These are phyloP conservation scores for Coemansia interrupta DNA, from an alignment of 192 early-diverging fungal genomes.

Conservation along the genomic window DNA sequence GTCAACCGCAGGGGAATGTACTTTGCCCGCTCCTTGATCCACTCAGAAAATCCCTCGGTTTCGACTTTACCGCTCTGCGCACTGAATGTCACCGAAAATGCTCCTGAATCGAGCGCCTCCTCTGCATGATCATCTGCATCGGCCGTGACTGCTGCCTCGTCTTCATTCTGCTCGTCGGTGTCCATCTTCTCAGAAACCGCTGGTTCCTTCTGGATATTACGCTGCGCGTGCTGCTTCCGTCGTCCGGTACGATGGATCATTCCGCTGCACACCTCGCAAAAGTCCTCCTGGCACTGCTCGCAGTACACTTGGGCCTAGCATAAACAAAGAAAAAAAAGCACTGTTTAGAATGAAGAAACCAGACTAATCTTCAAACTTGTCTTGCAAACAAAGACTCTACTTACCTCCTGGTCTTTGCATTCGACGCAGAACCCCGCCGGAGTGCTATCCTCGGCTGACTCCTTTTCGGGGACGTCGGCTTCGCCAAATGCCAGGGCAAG, in stretches of 20 bases:
- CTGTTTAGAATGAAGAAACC: not conserved
- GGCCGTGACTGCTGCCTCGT: conserved; percentile 1
- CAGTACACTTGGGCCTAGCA: conserved; percentile 57
- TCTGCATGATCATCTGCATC: conserved; percentile 1
- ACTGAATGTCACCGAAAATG: conserved; percentile 41
- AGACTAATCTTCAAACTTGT: not conserved
- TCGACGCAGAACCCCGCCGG: conserved; percentile 83
- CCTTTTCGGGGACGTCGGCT: not conserved
- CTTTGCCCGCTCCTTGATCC: conserved; percentile 83
- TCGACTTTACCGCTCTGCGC: conserved; percentile 41
- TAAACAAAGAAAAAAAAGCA: not conserved
- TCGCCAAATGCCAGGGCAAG: conserved; percentile 14
- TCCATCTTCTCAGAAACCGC: not conserved
- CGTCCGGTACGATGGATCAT: conserved; percentile 82
- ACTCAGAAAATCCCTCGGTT: conserved; percentile 62
- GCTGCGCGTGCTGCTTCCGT: conserved; percentile 57
- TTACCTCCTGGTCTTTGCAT: conserved; percentile 73
- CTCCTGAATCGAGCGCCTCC: conserved; percentile 15
- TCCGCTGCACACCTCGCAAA: conserved; percentile 87
- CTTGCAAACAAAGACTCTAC: not conserved
- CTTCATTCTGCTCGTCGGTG: conserved; percentile 2
- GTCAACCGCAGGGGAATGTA: conserved; percentile 92
- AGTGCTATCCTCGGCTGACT: conserved; percentile 30
- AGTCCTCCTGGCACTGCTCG: conserved; percentile 79
- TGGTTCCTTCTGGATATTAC: conserved; percentile 24